Evolutionary conservation across 2,329 filamentous ascomycete genomes (phyloP), one percentile per base, ranked within the genome.

Genomic region (Malbranchea zuffiana): DNA sequence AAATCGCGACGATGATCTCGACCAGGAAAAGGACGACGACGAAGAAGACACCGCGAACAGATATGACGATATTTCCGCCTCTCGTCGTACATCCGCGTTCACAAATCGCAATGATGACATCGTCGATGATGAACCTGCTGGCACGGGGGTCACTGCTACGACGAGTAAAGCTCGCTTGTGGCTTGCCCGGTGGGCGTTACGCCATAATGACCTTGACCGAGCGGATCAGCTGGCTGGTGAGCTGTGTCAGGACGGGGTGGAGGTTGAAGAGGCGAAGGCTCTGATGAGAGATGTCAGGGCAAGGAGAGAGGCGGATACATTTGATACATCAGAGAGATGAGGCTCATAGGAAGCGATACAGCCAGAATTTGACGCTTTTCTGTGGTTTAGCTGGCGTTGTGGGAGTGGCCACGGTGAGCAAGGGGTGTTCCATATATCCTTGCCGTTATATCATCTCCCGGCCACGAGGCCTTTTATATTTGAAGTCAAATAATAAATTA

Each of bases 181-280:
- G 90, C 74, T 98, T 39, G 90, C 90, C 11, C 75, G 78, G 39
- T 81, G 79, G 63, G 81, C 85, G 8, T 81, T 93, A 63, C 71
- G 74, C 24, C 74, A 72, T 7, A 77, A 78, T 25, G 85, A 94
- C 57, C 83, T 83, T 50, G 67, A 71, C 20, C 73, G 81, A 13
- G 84, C 85, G 3, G 81, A 82, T 61, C 75, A 84, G 44, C 65
- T 96, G 27, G 87, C 86, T 0, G 85, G 80, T 43, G 90, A 98
- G 61, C 66, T 98, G 30, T 95, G 87, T 56, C 85, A 95, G 60
- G 90, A 98, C 59, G 90, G 90, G 0, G 79, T 92, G 17, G 90
- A 96, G 60, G 85, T 96, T 2, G 90, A 98, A 56, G 90, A 98
- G 60, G 90, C 90, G 18, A 96, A 96, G 63, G 85, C 86, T 3